Base-by-base conservation (phyloP, 805 yeast species). In the Yarrowia bubula region DNA sequence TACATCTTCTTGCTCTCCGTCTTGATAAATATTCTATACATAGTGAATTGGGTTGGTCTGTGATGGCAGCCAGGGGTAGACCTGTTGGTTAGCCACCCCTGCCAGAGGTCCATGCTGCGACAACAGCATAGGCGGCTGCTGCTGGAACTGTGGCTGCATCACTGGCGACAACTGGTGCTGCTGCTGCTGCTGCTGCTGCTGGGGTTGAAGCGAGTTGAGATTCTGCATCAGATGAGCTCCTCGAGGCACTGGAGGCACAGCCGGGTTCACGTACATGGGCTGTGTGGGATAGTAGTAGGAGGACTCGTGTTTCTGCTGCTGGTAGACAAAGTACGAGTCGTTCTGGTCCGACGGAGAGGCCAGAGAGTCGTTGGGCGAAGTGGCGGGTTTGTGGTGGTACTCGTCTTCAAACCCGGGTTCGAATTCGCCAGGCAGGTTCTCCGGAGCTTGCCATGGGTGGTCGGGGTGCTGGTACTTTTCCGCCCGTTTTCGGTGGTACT, bases 401-500 rank as follows among this genome's bases (percentile, higher is more conserved):
- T 35, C 38, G 38, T 35, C 13, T 11, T 35, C 38, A 11, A 35
- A 35, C 38, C 38, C 38, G 3, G 38, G 38, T 11, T 46, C 50
- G 14, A 31, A 33, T 7, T 47, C 41, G 5, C n/a, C 41, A 2
- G 22, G 7, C 42, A 33, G 2, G n/a, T 15, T 17, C 13, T 48
- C 55, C 3, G 42, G 42, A 2, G 57, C 42, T 11, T 50, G 57
- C 57, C 57, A 44, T 14, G 41, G 64, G 17, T 58, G 50, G 18
- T 42, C 53, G 8, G 62, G 55, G 9, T 58, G 42, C 33, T 22
- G 64, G 50, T 42, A 44, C 28, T 58, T 58, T 35, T 58, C 57
- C 18, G 57, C 57, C 2, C 75, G 71, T 28, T 74, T 71, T 15
- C 72, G 70, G 58, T 75, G 77, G 50, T 75, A 70, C 66, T 72